Evolutionary conservation across 331 rosid species (phyloP), one percentile per base, ranked within the genome.

Genomic region (Quercus phellos): DNA sequence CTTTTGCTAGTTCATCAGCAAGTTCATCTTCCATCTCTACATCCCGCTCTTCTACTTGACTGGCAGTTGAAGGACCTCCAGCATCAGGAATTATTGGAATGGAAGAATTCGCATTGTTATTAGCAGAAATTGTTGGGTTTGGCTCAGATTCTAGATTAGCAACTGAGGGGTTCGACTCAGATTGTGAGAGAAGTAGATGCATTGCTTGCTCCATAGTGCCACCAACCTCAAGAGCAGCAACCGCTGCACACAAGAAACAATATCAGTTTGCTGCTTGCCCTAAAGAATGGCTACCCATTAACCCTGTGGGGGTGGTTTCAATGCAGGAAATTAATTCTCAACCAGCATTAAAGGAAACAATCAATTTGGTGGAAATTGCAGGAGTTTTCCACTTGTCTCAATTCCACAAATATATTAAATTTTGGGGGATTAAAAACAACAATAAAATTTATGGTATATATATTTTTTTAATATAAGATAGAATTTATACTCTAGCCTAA

Each of bases 11-110:
- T 80, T 88, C 97, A 3, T 78, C 88, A 12, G 97, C 89, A 4
- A 94, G 97, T 78, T 88, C 94, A 19, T 74, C 90, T 84, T 94
- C 97, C 97, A 94, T 94, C 75, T 92, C 97, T 30, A 53, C 74
- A 61, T 94, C 97, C 13, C 93, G 87, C 13, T 87, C 89, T 32
- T 72, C 88, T 32, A 69, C 85, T 77, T 70, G 77, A 21, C 27
- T 58, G 11, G 71, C 51, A 50, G 74, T 77, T 11, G 84, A 85
- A 27, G 90, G 83, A 69, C 83, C 90, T 70, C 78, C 93, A 54
- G 66, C 56, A 55, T 75, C 84, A 55, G 83, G 74, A 78, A 70
- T 64, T 27, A 54, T 56, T 18, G 92, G 80, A 72, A 77, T 81
- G 72, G 96, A 88, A 70, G 94, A 85, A 82, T 79, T 84, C 11